Evolutionary conservation across 176 grass and related monocot species (phyloP), one percentile per base, ranked within the genome.

Genomic region (Pontederia paniculata): DNA sequence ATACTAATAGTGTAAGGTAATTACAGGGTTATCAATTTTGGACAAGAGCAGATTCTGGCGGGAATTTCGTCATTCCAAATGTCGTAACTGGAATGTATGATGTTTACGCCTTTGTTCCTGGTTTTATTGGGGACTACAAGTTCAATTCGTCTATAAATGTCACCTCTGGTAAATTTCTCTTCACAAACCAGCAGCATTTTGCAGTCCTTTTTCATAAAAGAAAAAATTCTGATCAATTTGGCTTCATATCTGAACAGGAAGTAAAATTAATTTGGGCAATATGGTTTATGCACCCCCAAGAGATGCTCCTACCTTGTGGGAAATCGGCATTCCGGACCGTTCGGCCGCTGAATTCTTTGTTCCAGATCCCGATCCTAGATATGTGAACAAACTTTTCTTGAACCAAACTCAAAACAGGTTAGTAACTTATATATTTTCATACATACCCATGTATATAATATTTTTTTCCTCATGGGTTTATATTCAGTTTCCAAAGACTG

Each of bases 11-110:
- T 37, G 28, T 6, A 37, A 37, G 28, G 5, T 37, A 37, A 37
- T 44, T 21, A 12, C 45, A 95, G 90, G 89, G 85, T 55, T 95
- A 89, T 47, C 85, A 95, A 78, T 95, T 95, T 66, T 95, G 90
- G 85, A 85, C 57, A 49, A 81, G 45, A 83, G 78, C 90, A 63
- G 75, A 95, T 45, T 56, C 21, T 44, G 60, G 77, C 51, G 84
- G 89, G 14, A 85, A 83, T 65, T 95, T 95, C 61, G 74, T 44
- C 63, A 85, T 95, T 69, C 71, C 70, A 12, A 95, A 95, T 72
- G 75, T 88, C 13, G 52, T 75, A 68, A 61, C 80, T 21, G 81
- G 89, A 22, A 52, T 72, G 13, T 95, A 95, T 55, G 82, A 82
- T 60, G 72, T 95, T 12, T 95, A 85, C 70, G 84, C 81, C 2